Conservation (phyloP, 169 alveolate genomes). For the Toxoplasma gondii region DNA sequence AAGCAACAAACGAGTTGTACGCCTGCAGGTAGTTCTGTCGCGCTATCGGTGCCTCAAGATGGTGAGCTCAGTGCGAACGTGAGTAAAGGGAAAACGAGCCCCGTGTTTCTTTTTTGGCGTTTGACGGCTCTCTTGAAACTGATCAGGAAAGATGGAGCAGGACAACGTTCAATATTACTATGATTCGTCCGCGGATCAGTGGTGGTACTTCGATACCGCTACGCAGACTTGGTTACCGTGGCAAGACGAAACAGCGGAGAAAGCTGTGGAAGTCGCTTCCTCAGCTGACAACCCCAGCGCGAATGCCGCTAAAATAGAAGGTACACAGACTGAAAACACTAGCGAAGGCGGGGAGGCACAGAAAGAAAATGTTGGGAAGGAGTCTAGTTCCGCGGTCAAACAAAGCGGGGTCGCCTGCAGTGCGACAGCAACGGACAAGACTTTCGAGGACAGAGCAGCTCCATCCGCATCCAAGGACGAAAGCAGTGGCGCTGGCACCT, state of each 20-base stretch:
- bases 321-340: background rate
- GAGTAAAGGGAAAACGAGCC: background rate
- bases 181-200: slow-evolving; percentile 47
- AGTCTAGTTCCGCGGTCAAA: too few species aligned
- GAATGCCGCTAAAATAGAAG: background rate
- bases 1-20: too few species aligned
- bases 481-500: too few species aligned
- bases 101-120: background rate
- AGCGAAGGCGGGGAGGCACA: background rate
- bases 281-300: background rate
- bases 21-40: background rate
- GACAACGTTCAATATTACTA: slow-evolving; percentile 46
- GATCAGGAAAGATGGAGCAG: background rate
- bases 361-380: background rate
- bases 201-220: slow-evolving; percentile 34
- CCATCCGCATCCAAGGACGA: background rate
- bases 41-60: background rate
- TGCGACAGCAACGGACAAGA: too few species aligned
- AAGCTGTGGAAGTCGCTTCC: background rate
- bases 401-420: too few species aligned
- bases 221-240: background rate
- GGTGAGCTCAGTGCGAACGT: background rate
- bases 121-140: background rate
- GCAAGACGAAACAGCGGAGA: background rate
- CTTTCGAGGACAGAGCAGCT: too few species aligned